phyloP scores from a whole-genome alignment of 2,329 filamentous ascomycete genomes.

The Colletotrichum chlorophyti region DNA sequence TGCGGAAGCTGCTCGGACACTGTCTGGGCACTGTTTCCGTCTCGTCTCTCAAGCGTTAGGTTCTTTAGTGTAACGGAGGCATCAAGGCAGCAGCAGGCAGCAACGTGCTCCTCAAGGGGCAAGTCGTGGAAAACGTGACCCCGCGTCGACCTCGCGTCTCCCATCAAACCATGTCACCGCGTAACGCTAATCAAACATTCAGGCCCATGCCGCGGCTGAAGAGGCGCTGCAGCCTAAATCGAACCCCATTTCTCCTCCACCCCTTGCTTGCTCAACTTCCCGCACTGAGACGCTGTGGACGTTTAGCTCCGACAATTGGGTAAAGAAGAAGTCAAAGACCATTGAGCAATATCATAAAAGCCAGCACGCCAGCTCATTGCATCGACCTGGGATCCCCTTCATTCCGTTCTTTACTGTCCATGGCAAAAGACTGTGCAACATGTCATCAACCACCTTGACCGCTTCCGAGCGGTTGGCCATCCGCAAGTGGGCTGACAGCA shows the following conservation, averaged over 20 bases:
- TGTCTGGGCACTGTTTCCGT: too few relatives aligned
- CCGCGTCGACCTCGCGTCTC: neutral
- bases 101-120: neutral
- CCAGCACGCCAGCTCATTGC: too few relatives aligned
- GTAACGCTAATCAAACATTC: neutral
- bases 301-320: too few relatives aligned
- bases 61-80: too few relatives aligned
- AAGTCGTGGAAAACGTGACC: neutral
- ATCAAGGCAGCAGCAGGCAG: constrained; percentile 3
- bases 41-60: too few relatives aligned
- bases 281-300: too few relatives aligned
- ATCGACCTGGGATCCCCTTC: too few relatives aligned
- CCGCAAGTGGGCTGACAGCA: neutral
- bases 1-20: too few relatives aligned
- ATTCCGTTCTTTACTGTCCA: too few relatives aligned
- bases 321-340: too few relatives aligned
- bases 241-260: neutral
- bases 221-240: neutral
- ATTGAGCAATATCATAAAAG: too few relatives aligned
- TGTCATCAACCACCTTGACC: neutral
- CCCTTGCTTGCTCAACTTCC: too few relatives aligned
- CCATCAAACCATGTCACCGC: neutral
- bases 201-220: neutral
- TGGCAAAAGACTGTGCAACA: neutral
- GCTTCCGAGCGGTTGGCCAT: constrained; percentile 4